phyloP scores from a whole-genome alignment of 2,329 filamentous ascomycete species.

The Microdochium nivale region DNA sequence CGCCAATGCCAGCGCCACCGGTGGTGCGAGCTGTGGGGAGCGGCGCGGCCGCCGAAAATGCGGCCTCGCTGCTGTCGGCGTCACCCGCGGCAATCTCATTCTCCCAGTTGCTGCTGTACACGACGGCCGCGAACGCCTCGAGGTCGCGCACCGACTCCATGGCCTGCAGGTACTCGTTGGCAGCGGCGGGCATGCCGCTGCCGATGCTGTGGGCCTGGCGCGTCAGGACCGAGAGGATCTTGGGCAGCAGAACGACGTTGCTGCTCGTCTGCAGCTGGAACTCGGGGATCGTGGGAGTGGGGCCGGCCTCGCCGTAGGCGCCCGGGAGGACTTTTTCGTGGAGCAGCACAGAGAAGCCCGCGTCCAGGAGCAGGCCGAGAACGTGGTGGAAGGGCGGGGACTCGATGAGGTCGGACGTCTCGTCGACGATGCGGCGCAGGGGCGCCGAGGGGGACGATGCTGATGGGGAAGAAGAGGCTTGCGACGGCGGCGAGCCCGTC shows the following conservation, averaged over 20 bases:
- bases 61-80: constrained; percentile 8
- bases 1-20: too few relatives aligned
- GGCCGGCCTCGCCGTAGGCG: constrained; percentile 58
- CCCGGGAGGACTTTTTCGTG: constrained; percentile 73
- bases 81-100: constrained; percentile 48
- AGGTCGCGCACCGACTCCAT: constrained; percentile 72
- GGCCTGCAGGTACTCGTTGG: constrained; percentile 59
- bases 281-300: constrained; percentile 33
- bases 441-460: constrained; percentile 41
- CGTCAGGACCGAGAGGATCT: constrained; percentile 80
- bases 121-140: constrained; percentile 77
- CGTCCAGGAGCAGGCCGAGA: constrained; percentile 75
- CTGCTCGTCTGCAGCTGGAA: constrained; percentile 41
- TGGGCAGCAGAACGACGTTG: constrained; percentile 67
- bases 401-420: constrained; percentile 92
- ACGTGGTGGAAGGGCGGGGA: constrained; percentile 87
- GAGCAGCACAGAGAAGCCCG: constrained; percentile 76
- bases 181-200: constrained; percentile 49
- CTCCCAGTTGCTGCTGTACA: constrained; percentile 80
- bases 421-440: constrained; percentile 80
- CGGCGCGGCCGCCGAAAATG: constrained; percentile 3
- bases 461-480: constrained; percentile 24
- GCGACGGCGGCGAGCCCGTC: constrained; percentile 15
- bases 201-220: constrained; percentile 87
- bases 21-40: not conserved